Percentiles rank a stretch among this genome's conserved stretches.
Evolutionary conservation across 768 basidiomycete species (phyloP).

Genomic region (Termitomyces sp.): DNA sequence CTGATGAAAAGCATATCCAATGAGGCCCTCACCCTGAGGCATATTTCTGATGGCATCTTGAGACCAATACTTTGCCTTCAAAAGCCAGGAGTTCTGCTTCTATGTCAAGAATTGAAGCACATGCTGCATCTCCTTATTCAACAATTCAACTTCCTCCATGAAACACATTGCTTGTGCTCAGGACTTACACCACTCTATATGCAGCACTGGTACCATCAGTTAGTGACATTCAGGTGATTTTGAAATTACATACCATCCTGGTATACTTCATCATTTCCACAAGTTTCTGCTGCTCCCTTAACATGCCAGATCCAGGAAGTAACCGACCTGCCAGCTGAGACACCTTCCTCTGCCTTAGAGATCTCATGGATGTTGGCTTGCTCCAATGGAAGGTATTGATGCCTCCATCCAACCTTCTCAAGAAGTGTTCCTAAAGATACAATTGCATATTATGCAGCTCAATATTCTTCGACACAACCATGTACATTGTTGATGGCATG

Average conservation of each 20-base stretch:
- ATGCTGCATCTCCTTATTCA: constrained; percentile 25
- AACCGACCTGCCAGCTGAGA: background rate
- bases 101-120: constrained; percentile 12
- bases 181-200: constrained; percentile 24
- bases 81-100: constrained; percentile 3
- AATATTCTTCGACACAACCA: background rate
- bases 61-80: background rate
- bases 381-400: background rate
- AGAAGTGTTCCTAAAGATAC: background rate
- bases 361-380: background rate
- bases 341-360: background rate
- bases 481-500: too few relatives aligned
- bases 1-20: background rate
- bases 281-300: background rate
- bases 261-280: background rate
- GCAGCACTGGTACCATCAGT: background rate
- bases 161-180: constrained; percentile 1
- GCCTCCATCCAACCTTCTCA: background rate
- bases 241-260: background rate
- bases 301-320: background rate
- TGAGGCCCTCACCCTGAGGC: background rate
- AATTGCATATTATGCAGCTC: background rate
- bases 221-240: too few relatives aligned
- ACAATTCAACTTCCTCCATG: constrained; percentile 20
- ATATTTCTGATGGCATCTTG: background rate